Evolutionary conservation across 2,329 filamentous ascomycete species (phyloP), one percentile per base, ranked within the genome.

Genomic region (Pseudogymnoascus sp.): DNA sequence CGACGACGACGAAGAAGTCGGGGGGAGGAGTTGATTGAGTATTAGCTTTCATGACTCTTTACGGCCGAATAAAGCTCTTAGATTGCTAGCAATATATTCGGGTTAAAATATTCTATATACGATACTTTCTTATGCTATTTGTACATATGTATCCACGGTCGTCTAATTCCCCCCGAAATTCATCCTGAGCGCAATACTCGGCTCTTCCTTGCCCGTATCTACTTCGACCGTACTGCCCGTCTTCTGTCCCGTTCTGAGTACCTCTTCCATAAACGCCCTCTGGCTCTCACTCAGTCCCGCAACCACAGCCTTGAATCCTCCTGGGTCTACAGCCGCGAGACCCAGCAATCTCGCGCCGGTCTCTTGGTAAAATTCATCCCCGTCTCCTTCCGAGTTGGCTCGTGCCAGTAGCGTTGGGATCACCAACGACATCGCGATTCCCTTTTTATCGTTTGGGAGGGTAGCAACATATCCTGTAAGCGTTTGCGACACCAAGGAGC

Each of bases 171-270:
- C 45, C 55, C 83, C 83, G 79, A 99, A 97, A 72, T 96, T 81
- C 89, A 97, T 95, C 80, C 95, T 94, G 70, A 99, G 74, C 59
- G 90, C 90, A 78, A 99, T 99, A 64, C 79, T 94, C 10, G 94
- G 94, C 72, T 83, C 83, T 61, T 77, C 75, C 61, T 75, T 77
- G 57, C 73, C 74, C 41, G 74, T 67, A 59, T 70, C 72, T 66
- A 76, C 75, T 70, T 69, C 70, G 65, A 68, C 66, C 67, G 71
- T 74, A 65, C 72, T 69, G 67, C 59, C 28, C 66, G 60, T 62
- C 57, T 79, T 75, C 66, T 82, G 75, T 58, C 85, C 85, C 21
- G 80, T 82, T 71, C 84, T 82, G 62, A 96, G 82, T 13, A 96
- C 85, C 65, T 85, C 84, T 74, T 96, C 92, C 75, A 97, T 82